A percentile compares a stretch with the other conserved stretches of the same genome.
These are phyloP conservation scores for Geotrichum bryndzae DNA, from an alignment of 1,139 yeast species.

Conservation along the genomic window DNA sequence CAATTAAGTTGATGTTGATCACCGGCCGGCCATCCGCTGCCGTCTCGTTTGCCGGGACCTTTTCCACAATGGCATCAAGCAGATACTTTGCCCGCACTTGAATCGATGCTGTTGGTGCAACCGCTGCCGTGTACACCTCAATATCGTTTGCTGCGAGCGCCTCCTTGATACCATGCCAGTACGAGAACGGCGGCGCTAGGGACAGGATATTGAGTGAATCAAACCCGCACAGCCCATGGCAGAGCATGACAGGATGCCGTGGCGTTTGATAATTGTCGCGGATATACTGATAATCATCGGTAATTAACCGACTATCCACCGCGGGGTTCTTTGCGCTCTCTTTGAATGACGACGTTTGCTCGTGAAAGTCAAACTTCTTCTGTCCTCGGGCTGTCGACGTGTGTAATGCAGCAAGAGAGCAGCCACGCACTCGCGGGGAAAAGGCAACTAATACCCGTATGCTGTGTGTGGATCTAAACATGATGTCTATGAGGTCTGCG, in stretches of 20 bases:
- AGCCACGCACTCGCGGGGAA: background rate
- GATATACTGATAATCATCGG: conserved; percentile 19
- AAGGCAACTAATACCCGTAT: background rate
- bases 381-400: background rate
- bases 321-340: background rate
- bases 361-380: conserved; percentile 4
- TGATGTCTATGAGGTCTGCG: background rate
- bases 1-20: conserved; percentile 53
- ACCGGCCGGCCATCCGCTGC: conserved; percentile 18
- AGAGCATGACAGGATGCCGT: conserved; percentile 60
- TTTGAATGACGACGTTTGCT: background rate
- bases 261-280: conserved; percentile 38
- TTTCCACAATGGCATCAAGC: conserved; percentile 46
- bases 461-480: background rate
- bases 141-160: conserved; percentile 59
- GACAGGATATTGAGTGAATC: conserved; percentile 39
- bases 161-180: conserved; percentile 75
- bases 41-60: conserved; percentile 32
- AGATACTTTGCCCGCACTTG: conserved; percentile 60
- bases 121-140: conserved; percentile 64
- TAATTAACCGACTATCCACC: conserved; percentile 12
- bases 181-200: conserved; percentile 45
- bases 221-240: conserved; percentile 83
- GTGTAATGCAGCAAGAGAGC: background rate
- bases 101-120: conserved; percentile 77